Percentiles rank a stretch among this genome's conserved stretches.
Conservation (phyloP, 768 basidiomycete genomes). For the Podaxis sp. region DNA sequence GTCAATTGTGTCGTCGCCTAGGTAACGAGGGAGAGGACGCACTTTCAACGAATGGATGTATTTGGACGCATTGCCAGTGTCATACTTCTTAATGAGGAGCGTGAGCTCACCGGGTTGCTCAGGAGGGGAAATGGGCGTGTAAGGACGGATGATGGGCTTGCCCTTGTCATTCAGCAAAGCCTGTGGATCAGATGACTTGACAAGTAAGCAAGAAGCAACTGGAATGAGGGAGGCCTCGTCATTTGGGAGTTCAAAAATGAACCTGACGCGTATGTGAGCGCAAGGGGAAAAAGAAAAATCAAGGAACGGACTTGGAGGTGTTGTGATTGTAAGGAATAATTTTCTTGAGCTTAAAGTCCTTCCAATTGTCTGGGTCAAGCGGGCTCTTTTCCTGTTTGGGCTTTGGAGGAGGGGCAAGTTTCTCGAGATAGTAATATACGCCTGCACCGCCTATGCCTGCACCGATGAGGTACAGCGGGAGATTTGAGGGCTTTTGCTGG, state of each 20-base stretch:
- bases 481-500: conserved; percentile 45
- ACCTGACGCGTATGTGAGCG: conserved; percentile 38
- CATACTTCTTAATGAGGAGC: conserved; percentile 84
- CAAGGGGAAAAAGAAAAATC: not conserved
- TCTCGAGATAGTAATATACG: conserved; percentile 51
- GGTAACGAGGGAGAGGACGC: conserved; percentile 6
- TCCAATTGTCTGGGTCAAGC: conserved; percentile 71
- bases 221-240: conserved; percentile 77
- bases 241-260: conserved; percentile 78
- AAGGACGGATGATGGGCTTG: conserved; percentile 86
- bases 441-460: conserved; percentile 43
- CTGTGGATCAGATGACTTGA: conserved; percentile 70
- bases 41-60: conserved; percentile 77
- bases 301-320: conserved; percentile 59
- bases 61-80: conserved; percentile 80
- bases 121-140: conserved; percentile 86
- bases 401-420: conserved; percentile 21
- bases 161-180: conserved; percentile 72
- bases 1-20: not conserved
- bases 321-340: conserved; percentile 93
- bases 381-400: conserved; percentile 60
- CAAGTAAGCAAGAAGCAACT: conserved; percentile 73
- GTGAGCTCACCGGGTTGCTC: conserved; percentile 73
- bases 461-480: conserved; percentile 47
- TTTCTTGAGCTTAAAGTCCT: conserved; percentile 81